phyloP scores from a whole-genome alignment of 2,329 filamentous ascomycete species.

The Malbranchea zuffiana region DNA sequence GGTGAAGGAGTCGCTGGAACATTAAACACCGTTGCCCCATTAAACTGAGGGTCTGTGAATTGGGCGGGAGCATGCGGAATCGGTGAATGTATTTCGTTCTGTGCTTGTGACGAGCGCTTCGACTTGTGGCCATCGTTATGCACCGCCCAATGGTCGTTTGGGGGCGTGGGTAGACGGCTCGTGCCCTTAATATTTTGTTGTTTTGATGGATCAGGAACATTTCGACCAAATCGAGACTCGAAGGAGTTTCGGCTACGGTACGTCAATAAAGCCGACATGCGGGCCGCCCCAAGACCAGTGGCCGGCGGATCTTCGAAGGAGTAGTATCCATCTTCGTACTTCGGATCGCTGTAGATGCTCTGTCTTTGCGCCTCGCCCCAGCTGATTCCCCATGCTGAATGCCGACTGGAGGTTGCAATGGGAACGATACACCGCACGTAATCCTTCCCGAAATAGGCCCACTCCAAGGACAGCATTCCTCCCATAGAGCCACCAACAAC shows the following conservation, averaged over 20 bases:
- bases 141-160: conserved; percentile 64
- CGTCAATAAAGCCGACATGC: conserved; percentile 91
- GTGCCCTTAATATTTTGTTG: conserved; percentile 69
- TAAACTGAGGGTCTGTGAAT: conserved; percentile 58
- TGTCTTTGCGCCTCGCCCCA: conserved; percentile 49
- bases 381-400: conserved; percentile 49
- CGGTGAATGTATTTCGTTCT: conserved; percentile 14
- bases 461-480: conserved; percentile 48
- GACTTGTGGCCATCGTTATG: conserved; percentile 72
- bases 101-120: conserved; percentile 35
- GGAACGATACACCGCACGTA: conserved; percentile 45
- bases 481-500: conserved; percentile 50
- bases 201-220: conserved; percentile 75
- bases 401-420: conserved; percentile 46
- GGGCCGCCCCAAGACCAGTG: conserved; percentile 79
- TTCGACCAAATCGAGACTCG: conserved; percentile 86
- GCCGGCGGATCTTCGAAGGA: conserved; percentile 73
- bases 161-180: conserved; percentile 48
- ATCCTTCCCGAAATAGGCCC: conserved; percentile 59
- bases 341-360: conserved; percentile 89
- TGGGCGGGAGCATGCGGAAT: conserved; percentile 22
- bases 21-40: conserved; percentile 49
- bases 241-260: conserved; percentile 97
- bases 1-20: conserved; percentile 28
- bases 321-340: conserved; percentile 97